Evolutionary conservation across 306 rosid species (phyloP).

Genomic region (Hippophae tibetana): DNA sequence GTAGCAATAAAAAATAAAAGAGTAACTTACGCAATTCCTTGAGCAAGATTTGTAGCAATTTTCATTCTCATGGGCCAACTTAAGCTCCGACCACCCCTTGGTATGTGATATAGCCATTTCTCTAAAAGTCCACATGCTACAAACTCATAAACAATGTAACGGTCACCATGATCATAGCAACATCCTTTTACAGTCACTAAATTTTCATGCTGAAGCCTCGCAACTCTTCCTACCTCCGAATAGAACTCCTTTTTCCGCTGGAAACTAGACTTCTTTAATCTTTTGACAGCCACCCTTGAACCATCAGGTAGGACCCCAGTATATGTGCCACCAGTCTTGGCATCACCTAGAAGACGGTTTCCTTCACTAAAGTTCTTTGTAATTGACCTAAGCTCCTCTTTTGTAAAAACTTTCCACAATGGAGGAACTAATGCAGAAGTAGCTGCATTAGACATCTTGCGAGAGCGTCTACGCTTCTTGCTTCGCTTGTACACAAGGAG

Average conservation of each 20-base stretch:
- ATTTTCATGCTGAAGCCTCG: constrained; percentile 86
- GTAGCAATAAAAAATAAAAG: background rate
- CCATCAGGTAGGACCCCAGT: constrained; percentile 84
- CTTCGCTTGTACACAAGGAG: constrained; percentile 77
- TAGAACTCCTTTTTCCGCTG: constrained; percentile 91
- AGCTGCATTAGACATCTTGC: constrained; percentile 60
- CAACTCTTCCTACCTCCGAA: constrained; percentile 89
- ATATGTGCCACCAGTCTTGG: constrained; percentile 90
- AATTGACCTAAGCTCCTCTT: constrained; percentile 78
- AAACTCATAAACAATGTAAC: constrained; percentile 89
- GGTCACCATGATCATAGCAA: constrained; percentile 95
- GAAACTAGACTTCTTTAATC: constrained; percentile 84
- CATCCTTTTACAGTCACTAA: constrained; percentile 94
- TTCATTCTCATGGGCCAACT: constrained; percentile 96
- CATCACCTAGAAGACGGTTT: constrained; percentile 84
- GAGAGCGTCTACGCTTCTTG: constrained; percentile 79
- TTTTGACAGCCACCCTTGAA: constrained; percentile 83
- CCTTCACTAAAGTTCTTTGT: constrained; percentile 98
- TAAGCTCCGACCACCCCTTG: constrained; percentile 91
- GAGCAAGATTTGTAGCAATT: constrained; percentile 86
- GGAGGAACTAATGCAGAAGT: constrained; percentile 60
- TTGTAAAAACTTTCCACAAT: constrained; percentile 83
- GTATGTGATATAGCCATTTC: constrained; percentile 92
- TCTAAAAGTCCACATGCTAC: constrained; percentile 90
- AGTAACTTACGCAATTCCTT: constrained; percentile 90